phyloP scores from a whole-genome alignment of 768 basidiomycete species.

The Mycena albidolilacea region DNA sequence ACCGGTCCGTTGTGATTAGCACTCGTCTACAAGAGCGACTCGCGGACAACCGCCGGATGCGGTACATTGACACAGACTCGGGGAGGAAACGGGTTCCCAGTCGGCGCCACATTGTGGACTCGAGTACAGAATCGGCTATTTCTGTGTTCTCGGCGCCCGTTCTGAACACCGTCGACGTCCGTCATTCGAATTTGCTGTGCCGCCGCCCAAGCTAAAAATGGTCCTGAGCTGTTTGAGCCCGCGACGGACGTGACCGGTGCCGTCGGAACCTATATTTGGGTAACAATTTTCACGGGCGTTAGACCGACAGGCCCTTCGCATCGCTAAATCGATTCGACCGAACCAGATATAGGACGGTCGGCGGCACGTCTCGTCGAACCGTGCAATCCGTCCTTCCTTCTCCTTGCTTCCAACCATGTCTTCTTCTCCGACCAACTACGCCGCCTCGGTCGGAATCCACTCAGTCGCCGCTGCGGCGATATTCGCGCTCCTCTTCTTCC shows the following conservation, averaged over 20 bases:
- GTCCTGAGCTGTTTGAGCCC: slow-evolving; percentile 9
- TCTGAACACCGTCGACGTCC: no score
- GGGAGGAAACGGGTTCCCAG: no score
- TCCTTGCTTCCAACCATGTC: neutral
- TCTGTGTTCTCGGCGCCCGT: no score
- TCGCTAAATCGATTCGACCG: no score
- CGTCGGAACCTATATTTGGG: slow-evolving; percentile 10
- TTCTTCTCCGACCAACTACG: slow-evolving; percentile 46
- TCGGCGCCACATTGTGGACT: no score
- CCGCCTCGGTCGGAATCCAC: slow-evolving; percentile 49
- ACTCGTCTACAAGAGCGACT: no score
- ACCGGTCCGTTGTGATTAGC: no score
- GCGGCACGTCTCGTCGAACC: neutral
- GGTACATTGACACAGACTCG: no score
- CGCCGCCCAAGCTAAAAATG: slow-evolving; percentile 7
- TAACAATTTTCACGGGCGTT: neutral
- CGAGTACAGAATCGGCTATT: no score
- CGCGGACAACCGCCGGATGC: no score
- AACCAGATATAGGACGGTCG: neutral
- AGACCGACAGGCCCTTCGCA: neutral
- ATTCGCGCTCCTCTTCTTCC: slow-evolving; percentile 54
- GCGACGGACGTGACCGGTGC: neutral
- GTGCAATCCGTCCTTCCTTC: no score
- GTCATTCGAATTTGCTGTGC: no score
- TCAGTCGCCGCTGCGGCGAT: slow-evolving; percentile 53